Conservation (phyloP, 495 filamentous ascomycete species). For the Tirmania nivea region DNA sequence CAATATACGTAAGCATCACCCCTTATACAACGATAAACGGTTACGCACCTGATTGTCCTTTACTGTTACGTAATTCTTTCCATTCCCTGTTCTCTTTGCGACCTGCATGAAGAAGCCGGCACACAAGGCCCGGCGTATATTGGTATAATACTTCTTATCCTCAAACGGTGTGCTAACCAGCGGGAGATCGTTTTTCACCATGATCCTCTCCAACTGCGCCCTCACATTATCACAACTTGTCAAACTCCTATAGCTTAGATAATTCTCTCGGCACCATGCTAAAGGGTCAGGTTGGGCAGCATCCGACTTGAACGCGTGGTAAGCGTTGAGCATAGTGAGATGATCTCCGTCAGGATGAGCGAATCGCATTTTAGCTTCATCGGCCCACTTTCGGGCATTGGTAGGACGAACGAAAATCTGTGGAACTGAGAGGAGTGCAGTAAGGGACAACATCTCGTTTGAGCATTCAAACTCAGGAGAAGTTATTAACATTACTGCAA, state of each 20-base stretch:
- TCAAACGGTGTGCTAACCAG: conserved; percentile 75
- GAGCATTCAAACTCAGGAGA: conserved; percentile 98
- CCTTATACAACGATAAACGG: background rate
- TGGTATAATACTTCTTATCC: conserved; percentile 93
- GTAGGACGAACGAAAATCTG: conserved; percentile 83
- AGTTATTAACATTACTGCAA: conserved; percentile 94
- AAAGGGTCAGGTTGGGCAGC: conserved; percentile 52
- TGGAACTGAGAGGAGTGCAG: conserved; percentile 79
- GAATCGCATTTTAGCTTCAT: conserved; percentile 92
- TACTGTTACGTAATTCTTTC: conserved; percentile 77
- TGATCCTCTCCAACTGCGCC: conserved; percentile 73
- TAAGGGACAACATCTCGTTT: conserved; percentile 92
- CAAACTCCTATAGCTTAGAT: conserved; percentile 72
- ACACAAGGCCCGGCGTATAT: conserved; percentile 84
- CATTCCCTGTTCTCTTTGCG: conserved; percentile 58
- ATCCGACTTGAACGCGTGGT: conserved; percentile 78
- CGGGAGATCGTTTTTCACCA: conserved; percentile 75
- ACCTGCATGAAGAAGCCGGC: conserved; percentile 99
- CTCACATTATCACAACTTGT: conserved; percentile 88
- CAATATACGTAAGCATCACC: background rate
- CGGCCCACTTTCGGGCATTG: conserved; percentile 65
- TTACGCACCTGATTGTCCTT: conserved; percentile 50
- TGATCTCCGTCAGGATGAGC: conserved; percentile 88
- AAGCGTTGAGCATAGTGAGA: conserved; percentile 88
- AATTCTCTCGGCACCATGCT: conserved; percentile 95